Base-by-base conservation (phyloP, 1,284 basidiomycete species). In the Apiotrichum porosum region DNA sequence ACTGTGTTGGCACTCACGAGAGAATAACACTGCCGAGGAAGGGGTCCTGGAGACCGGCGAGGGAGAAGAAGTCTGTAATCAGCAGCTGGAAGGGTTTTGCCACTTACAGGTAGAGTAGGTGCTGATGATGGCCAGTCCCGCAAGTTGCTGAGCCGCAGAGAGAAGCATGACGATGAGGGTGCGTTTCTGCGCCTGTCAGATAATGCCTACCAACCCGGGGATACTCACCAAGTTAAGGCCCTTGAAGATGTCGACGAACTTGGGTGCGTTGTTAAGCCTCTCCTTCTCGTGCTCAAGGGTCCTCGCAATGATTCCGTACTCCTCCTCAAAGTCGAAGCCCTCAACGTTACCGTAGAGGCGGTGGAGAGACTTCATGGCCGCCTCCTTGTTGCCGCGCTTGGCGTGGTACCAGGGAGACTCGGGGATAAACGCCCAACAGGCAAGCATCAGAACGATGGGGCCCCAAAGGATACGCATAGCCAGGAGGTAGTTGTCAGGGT, bases 321-420 rank as follows among this genome's bases (percentile, higher is more conserved):
- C 58, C 23, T 60, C 54, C 19, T 65, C 61, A 24, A 53, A 54
- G 44, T 65, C 51, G 56, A 63, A 65, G 1, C 54, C 57, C 15
- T 48, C 36, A 31, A 63, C 49, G 32, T 52, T 52, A 14, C 60
- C 60, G 42, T 62, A 61, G 9, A 65, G 51, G 18, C 35, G 39
- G 10, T 37, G 37, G 21, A 61, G 37, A 3, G 41, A n/a, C 47
- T 57, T 60, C 23, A 53, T 39, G 9, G 56, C 54, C 12, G 22
- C 39, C 26, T 53, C 57, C 22, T 57, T 47, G 43, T 57, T 45
- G 15, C 52, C 56, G 22, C 31, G 32, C 26, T 53, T 37, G 19
- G 60, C 60, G 38, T 54, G 35, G 51, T 37, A 54, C 51, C 49
- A 54, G 0, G 52, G 52, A 21, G 48, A 51, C 43, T 54, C 52